phyloP scores from a whole-genome alignment of 2,329 filamentous ascomycete species.

The Alternaria sp. region DNA sequence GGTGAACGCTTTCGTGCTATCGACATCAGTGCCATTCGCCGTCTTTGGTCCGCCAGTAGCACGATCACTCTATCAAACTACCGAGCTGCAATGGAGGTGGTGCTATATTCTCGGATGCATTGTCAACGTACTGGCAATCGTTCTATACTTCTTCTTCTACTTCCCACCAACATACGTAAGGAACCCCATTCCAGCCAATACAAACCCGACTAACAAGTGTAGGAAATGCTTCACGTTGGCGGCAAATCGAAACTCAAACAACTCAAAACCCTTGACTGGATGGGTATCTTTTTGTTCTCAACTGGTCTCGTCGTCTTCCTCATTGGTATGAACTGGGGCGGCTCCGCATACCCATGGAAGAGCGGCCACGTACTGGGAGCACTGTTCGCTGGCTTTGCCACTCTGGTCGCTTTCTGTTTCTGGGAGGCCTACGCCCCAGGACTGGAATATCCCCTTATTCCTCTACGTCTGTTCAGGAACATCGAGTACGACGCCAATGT shows the following conservation, averaged over 20 bases:
- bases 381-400: slow-evolving; percentile 40
- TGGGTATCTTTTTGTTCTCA: slow-evolving; percentile 56
- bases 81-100: slow-evolving; percentile 42
- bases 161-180: slow-evolving; percentile 42
- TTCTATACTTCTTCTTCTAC: slow-evolving; percentile 47
- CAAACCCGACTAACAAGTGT: background rate
- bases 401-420: slow-evolving; percentile 40
- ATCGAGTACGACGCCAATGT: slow-evolving; percentile 41
- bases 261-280: slow-evolving; percentile 53
- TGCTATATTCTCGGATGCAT: slow-evolving; percentile 40
- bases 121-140: slow-evolving; percentile 35
- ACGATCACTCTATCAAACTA: slow-evolving; percentile 38
- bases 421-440: slow-evolving; percentile 35
- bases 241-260: slow-evolving; percentile 45
- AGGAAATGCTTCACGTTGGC: slow-evolving; percentile 44
- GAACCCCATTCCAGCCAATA: background rate
- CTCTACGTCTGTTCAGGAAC: slow-evolving; percentile 47
- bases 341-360: slow-evolving; percentile 45
- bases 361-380: slow-evolving; percentile 45
- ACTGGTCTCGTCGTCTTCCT: slow-evolving; percentile 55
- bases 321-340: slow-evolving; percentile 55
- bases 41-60: slow-evolving; percentile 42
- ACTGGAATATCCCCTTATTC: slow-evolving; percentile 46
- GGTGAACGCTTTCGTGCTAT: slow-evolving; percentile 45
- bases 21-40: slow-evolving; percentile 38